Conservation (phyloP, 108 stramenopile species). For the Nitzschia inconspicua region DNA sequence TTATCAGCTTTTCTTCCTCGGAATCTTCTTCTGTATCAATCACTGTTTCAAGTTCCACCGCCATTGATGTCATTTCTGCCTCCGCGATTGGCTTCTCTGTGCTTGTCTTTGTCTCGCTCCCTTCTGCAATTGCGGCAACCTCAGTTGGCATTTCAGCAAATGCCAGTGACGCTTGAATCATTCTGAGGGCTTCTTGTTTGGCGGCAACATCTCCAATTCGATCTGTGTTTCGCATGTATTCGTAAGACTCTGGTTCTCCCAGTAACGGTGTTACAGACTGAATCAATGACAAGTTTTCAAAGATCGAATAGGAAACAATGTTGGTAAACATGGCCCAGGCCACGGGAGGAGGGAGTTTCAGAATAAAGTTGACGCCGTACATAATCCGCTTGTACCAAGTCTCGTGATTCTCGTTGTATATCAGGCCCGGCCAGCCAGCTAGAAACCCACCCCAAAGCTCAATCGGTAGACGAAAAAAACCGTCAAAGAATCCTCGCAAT, state of each 20-base stretch:
- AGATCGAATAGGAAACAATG: slow-evolving; percentile 57
- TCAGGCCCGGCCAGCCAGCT: slow-evolving; percentile 92
- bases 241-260: slow-evolving; percentile 63
- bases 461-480: slow-evolving; percentile 87
- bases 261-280: slow-evolving; percentile 86
- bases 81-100: neutral
- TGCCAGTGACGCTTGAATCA: slow-evolving; percentile 64
- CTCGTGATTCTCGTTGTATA: slow-evolving; percentile 90
- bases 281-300: slow-evolving; percentile 37
- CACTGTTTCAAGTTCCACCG: too few species aligned
- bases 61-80: too few species aligned
- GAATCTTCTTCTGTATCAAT: too few species aligned
- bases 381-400: slow-evolving; percentile 75
- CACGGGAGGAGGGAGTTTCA: slow-evolving; percentile 63
- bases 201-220: slow-evolving; percentile 44
- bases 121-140: neutral
- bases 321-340: slow-evolving; percentile 63
- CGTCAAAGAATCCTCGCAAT: slow-evolving; percentile 94
- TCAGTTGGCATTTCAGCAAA: slow-evolving; percentile 42
- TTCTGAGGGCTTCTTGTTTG: slow-evolving; percentile 64
- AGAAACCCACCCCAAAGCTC: slow-evolving; percentile 91
- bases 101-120: neutral
- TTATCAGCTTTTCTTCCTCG: too few species aligned
- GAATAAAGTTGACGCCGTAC: slow-evolving; percentile 87
- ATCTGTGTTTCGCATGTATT: slow-evolving; percentile 52